Evolutionary conservation across 2,329 filamentous ascomycete species (phyloP).

Genomic region (Epicoccum nigrum): DNA sequence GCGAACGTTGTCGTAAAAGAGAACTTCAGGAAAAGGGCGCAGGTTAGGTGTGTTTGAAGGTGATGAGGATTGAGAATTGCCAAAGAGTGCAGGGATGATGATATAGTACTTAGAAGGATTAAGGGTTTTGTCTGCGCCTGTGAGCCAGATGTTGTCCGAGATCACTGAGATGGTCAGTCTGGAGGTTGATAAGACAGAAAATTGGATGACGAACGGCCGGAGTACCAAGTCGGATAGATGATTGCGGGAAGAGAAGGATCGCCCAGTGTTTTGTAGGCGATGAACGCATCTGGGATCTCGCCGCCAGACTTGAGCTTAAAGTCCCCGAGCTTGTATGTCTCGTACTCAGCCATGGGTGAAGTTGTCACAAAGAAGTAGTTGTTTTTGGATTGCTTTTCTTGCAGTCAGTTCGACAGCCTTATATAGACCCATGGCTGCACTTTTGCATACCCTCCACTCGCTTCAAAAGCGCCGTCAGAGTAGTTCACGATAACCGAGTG

Average conservation of each 20-base stretch:
- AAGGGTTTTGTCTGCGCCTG: constrained; percentile 69
- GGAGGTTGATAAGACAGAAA: neutral
- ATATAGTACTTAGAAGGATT: constrained; percentile 71
- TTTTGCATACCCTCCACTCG: neutral
- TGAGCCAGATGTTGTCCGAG: constrained; percentile 75
- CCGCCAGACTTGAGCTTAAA: constrained; percentile 70
- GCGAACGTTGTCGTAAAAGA: constrained; percentile 72
- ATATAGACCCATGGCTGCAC: neutral
- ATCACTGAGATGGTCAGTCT: constrained; percentile 53
- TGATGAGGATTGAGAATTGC: constrained; percentile 71
- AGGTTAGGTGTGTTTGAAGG: constrained; percentile 66
- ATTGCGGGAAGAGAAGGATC: constrained; percentile 66
- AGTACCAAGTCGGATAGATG: constrained; percentile 80
- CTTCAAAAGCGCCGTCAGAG: neutral
- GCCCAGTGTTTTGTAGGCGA: constrained; percentile 80
- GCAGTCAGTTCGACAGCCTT: neutral
- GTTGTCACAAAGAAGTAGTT: neutral
- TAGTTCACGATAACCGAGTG: neutral
- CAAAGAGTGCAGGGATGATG: constrained; percentile 71
- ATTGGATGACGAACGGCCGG: constrained; percentile 57
- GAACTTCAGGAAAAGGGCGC: constrained; percentile 65
- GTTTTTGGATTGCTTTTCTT: neutral
- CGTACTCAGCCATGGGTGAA: constrained; percentile 35
- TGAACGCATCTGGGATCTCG: constrained; percentile 67
- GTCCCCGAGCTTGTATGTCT: constrained; percentile 67